Base-by-base conservation (phyloP, 2,329 filamentous ascomycete species). In the Trichoderma harzianum region DNA sequence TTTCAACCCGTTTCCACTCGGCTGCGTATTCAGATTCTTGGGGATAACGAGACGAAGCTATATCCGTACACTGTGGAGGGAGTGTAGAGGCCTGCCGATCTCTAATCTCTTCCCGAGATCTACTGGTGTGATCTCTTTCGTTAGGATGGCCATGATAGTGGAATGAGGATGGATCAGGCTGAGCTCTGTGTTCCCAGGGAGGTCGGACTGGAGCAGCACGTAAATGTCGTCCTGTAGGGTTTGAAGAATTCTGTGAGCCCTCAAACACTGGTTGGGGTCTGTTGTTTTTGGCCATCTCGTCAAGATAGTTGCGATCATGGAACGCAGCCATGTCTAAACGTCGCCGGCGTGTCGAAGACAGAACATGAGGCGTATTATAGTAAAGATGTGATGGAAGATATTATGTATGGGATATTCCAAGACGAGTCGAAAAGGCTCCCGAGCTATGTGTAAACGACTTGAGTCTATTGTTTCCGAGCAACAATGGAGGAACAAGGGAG, bases 341-440 rank as follows among this genome's bases (percentile, higher is more conserved):
- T 73, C 72, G 74, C 70, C 71, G 62, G 71, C 72, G 62, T 53
- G 74, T 72, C 72, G 75, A 71, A 47, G 76, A 75, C n/a, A 77
- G 70, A 66, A 78, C 74, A 73, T 78, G 75, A 71, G 74, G 72
- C 76, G 77, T 77, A 67, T 74, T 72, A 71, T 47, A 60, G 60
- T 63, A 62, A 55, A 69, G 64, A 66, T 58, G 3, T 26, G 12
- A 32, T 21, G 39, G 21, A 32, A 32, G n/a, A 39, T 39, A 26
- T 14, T 28, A 5, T 36, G 36, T 30, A 34, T 51, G n/a, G 21
- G 30, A 60, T 64, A 11, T 10, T 36, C n/a, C 12, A 51, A 39
- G 47, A 11, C 61, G 51, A 60, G 47, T 47, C 28, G 47, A 60
- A 24, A 24, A 28, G 24, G 66, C 60, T 24, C 32, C 51, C 28